These are phyloP conservation scores for Pythium biforme DNA, from an alignment of 352 stramenopile genomes.

Conservation along the genomic window DNA sequence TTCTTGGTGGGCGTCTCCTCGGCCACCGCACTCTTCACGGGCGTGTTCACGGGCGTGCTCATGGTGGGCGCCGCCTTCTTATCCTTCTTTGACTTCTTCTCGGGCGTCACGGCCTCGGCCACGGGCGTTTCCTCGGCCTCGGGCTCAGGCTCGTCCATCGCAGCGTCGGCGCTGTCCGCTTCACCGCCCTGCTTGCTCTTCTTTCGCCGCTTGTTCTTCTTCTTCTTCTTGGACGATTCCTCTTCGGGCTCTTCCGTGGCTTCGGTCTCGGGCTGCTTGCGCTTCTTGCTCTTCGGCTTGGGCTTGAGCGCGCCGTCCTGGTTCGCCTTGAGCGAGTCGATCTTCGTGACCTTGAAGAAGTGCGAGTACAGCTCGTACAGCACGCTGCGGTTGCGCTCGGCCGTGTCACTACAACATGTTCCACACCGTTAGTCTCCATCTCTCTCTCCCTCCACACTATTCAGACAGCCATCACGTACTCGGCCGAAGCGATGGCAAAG, in stretches of 20 bases:
- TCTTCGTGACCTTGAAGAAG: conserved; percentile 65
- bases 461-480: conserved; percentile 46
- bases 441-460: not conserved
- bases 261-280: conserved; percentile 24
- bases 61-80: conserved; percentile 6
- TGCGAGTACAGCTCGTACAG: conserved; percentile 81
- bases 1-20: conserved; percentile 26
- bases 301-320: conserved; percentile 29
- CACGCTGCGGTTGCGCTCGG: conserved; percentile 71
- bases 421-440: conserved; percentile 3
- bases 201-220: conserved; percentile 47
- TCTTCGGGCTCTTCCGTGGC: conserved; percentile 1
- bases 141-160: conserved; percentile 14
- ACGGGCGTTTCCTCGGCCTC: conserved; percentile 24
- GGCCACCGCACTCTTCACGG: conserved; percentile 16
- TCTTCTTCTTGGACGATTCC: conserved; percentile 18
- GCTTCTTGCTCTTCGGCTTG: conserved; percentile 28
- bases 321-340: conserved; percentile 70
- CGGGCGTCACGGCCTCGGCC: conserved; percentile 16
- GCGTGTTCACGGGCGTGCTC: conserved; percentile 26
- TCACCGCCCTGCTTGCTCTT: conserved; percentile 39
- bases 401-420: conserved; percentile 45
- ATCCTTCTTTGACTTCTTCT: conserved; percentile 26
- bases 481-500: conserved; percentile 70
- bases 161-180: conserved; percentile 14